Base-by-base conservation (phyloP, 139 green algal genomes). In the Trebouxia sp. region DNA sequence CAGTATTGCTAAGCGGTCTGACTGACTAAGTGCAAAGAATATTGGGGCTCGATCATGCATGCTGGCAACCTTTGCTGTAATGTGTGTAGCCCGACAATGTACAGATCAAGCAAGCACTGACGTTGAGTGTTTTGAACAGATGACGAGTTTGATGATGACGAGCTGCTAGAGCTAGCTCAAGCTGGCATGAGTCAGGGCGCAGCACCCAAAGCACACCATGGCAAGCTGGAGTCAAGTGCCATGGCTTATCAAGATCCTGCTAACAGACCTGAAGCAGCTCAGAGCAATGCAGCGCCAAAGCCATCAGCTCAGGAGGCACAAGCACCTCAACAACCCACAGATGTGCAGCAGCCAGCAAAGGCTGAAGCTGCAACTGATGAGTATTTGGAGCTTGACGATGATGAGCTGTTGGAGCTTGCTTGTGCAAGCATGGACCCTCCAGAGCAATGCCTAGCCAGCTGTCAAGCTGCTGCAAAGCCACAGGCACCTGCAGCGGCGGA, bases 81-180 rank as follows among this genome's bases (percentile, higher is more conserved):
- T n/a, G n/a, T n/a, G n/a, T n/a, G n/a, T n/a, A n/a, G n/a, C n/a
- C n/a, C n/a, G n/a, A n/a, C n/a, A n/a, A n/a, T n/a, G n/a, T n/a
- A n/a, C n/a, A n/a, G n/a, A n/a, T n/a, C n/a, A n/a, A n/a, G n/a
- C n/a, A n/a, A n/a, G n/a, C n/a, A n/a, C n/a, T n/a, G n/a, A n/a
- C n/a, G 55, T 37, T 14, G 47, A 53, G 47, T 10, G 20, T 53
- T 53, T 53, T 53, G 10, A 17, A 5, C 65, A 58, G 69, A 56
- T 56, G 69, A 77, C 32, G 69, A 51, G 1, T 55, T 56, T 41
- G 69, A 77, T 77, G 69, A 77, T 56, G 69, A 77, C 6, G 69
- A 77, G 69, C 69, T 77, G 42, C 41, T 77, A n/a, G 69, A 51
- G 41, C 69, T 77, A 35, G 69, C 69, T 12, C 42, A 77, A 20